Percentiles rank a stretch among this genome's conserved stretches.
Evolutionary conservation across 768 basidiomycete genomes (phyloP).

Genomic region (Podaxis sp.): DNA sequence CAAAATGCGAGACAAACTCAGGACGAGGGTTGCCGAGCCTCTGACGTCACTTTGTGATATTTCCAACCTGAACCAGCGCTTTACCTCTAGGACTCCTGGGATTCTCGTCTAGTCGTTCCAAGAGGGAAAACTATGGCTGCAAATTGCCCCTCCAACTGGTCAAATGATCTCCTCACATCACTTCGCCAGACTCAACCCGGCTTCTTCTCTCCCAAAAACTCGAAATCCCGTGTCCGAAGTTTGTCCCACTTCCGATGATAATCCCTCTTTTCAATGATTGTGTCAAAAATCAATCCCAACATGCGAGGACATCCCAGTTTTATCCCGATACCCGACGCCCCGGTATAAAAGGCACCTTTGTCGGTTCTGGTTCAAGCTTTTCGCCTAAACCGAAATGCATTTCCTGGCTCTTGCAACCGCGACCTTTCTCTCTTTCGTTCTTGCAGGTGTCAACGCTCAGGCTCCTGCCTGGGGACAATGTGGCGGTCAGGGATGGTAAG

Average conservation of each 20-base stretch:
- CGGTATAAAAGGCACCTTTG: constrained; percentile 4
- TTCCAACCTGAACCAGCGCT: too few relatives aligned
- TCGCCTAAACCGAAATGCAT: constrained; percentile 16
- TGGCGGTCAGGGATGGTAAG: constrained; percentile 41
- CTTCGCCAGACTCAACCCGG: constrained; percentile 1
- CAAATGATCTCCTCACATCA: neutral
- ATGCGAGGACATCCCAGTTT: constrained; percentile 24
- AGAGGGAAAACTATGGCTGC: neutral
- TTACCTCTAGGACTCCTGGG: too few relatives aligned
- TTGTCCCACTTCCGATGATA: constrained; percentile 9
- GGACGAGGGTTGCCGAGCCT: too few relatives aligned
- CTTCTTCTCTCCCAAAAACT: constrained; percentile 9
- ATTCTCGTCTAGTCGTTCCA: too few relatives aligned
- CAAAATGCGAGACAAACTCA: too few relatives aligned
- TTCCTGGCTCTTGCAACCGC: constrained; percentile 13
- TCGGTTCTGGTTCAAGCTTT: neutral
- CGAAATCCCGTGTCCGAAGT: neutral
- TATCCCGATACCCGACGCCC: constrained; percentile 16
- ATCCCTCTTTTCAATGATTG: neutral
- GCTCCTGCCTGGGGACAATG: constrained; percentile 43
- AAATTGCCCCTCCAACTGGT: neutral
- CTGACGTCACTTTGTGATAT: too few relatives aligned
- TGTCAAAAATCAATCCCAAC: neutral
- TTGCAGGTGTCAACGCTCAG: constrained; percentile 31
- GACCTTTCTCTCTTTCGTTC: constrained; percentile 17